A percentile compares a stretch with the other conserved stretches of the same genome.
Evolutionary conservation across 371 early-diverging fungal species (phyloP).

Genomic region (Chytridium lagenaria): DNA sequence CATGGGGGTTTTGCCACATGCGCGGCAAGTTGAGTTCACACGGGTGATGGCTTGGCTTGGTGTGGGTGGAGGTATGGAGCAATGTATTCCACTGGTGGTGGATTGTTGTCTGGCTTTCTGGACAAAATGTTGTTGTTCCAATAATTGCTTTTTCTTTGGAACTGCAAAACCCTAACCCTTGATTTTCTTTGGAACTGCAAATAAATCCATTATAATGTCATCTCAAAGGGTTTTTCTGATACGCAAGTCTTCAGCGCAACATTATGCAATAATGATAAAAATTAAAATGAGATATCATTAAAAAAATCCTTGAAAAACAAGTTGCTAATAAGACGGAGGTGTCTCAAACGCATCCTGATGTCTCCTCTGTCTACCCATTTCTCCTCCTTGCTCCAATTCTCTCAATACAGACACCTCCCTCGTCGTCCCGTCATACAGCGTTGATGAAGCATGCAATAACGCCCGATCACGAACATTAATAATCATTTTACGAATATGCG

Average conservation of each 20-base stretch:
- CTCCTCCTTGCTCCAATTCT: neutral
- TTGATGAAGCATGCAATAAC: neutral
- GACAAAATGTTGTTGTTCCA: neutral
- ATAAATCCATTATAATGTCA: neutral
- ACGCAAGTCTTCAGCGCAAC: neutral
- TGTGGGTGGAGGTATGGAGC: no score
- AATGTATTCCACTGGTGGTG: no score
- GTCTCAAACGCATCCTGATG: neutral
- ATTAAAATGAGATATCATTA: neutral
- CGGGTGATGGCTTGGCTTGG: no score
- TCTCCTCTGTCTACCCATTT: neutral
- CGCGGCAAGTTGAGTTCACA: no score
- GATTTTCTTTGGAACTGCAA: neutral
- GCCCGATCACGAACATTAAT: neutral
- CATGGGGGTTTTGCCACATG: no score
- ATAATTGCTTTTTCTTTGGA: neutral
- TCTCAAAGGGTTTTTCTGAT: neutral
- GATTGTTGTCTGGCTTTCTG: no score
- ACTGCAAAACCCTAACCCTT: neutral
- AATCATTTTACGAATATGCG: neutral
- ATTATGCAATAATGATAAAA: neutral
- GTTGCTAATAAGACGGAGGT: neutral
- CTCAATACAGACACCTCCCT: neutral
- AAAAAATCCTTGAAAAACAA: constrained; percentile 2
- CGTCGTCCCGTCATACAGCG: neutral